Evolutionary conservation across 148 eudicot species (phyloP), one percentile per base, ranked within the genome.

Genomic region (Fallopia convolvulus): DNA sequence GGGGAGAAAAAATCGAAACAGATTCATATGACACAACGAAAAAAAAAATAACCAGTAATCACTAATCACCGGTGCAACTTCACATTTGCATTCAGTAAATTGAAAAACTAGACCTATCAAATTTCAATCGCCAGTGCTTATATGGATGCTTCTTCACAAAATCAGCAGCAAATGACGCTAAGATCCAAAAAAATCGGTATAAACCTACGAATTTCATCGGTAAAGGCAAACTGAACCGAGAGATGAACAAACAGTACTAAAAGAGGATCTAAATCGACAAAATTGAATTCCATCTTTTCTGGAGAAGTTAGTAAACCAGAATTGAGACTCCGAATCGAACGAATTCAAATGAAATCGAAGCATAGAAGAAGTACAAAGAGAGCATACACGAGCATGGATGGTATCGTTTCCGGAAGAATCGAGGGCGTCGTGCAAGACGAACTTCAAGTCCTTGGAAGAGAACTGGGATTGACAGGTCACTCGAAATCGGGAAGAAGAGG

Each of bases 341-440:
- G 17, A 53, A 53, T 5, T 53, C 60, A 18, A 61, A 61, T 9
- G 39, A 15, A 61, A 8, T 61, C 14, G 39, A 8, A 11, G 68
- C 68, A 61, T 4, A 11, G 36, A 30, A 10, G 39, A 23, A 10
- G 1, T 61, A 32, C 2, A 61, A 18, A 56, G 68, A 26, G 68
- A 61, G 5, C 68, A 26, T 56, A 91, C 97, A 46, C 86, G 82
- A 61, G 93, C 93, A 78, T 85, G 88, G 66, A 82, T 70, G 63
- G 88, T 86, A 77, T 87, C 83, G 84, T 79, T 58, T 39, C 90
- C 93, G 14, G 90, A 87, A 63, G 87, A 84, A 84, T 87, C 86
- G 48, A 91, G 90, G 30, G 97, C 89, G 52, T 88, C 83, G 75
- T 88, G 97, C 30, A 91, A 82, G 18, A 89, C 84, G 48, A 90